phyloP scores from a whole-genome alignment of 139 green algal species.

The Pycnococcus provasolii region DNA sequence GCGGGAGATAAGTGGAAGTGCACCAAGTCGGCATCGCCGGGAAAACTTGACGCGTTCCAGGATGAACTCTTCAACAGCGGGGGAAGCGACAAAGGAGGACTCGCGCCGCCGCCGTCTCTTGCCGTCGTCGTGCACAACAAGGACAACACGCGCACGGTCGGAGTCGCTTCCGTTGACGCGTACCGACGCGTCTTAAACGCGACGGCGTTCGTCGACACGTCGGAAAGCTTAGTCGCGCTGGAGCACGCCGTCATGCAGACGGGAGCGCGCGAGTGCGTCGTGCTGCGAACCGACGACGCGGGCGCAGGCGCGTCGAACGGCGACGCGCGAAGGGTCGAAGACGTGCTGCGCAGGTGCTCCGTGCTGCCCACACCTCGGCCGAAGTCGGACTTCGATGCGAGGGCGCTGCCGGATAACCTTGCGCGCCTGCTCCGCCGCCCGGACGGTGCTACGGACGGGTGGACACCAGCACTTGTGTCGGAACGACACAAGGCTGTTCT shows the following conservation, averaged over 20 bases:
- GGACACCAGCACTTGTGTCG: too few species aligned
- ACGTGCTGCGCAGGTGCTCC: neutral
- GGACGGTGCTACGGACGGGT: too few species aligned
- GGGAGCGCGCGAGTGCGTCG: conserved; percentile 61
- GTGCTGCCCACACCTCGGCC: neutral
- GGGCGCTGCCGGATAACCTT: too few species aligned
- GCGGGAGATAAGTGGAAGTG: conserved; percentile 36
- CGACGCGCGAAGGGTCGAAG: neutral
- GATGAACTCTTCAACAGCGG: conserved; percentile 62
- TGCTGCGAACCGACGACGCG: conserved; percentile 24
- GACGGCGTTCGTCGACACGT: conserved; percentile 53
- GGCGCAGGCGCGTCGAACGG: conserved; percentile 1
- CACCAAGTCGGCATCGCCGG: conserved; percentile 53
- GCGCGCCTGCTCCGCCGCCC: too few species aligned
- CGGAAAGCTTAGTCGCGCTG: conserved; percentile 48
- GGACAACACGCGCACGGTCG: conserved; percentile 45
- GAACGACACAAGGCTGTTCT: too few species aligned
- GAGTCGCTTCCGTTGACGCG: conserved; percentile 25
- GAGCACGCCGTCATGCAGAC: conserved; percentile 73
- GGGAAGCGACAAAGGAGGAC: conserved; percentile 27
- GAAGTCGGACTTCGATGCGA: too few species aligned
- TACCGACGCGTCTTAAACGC: too few species aligned
- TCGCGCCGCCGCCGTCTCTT: conserved; percentile 38
- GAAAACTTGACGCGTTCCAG: conserved; percentile 65
- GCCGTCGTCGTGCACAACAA: conserved; percentile 51